phyloP scores from a whole-genome alignment of 73 alveolate species.

The Urostyla sp. region DNA sequence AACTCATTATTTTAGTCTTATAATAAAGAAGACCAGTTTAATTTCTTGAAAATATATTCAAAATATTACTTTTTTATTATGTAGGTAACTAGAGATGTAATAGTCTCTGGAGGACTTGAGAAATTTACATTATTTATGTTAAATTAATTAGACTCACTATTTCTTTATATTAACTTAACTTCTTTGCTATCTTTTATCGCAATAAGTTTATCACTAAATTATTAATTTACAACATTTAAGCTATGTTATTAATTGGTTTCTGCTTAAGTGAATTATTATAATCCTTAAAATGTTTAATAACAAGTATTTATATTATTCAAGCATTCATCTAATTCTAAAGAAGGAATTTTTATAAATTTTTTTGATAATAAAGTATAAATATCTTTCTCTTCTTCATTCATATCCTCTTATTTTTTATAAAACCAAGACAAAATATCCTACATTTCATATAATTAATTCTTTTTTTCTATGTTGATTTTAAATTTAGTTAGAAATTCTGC shows the following conservation, averaged over 20 bases:
- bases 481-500: too few species aligned
- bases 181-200: background rate
- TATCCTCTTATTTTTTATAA: background rate
- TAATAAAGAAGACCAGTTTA: slow-evolving; percentile 30
- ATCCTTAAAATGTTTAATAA: too few species aligned
- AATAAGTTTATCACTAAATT: slow-evolving; percentile 14
- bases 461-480: background rate
- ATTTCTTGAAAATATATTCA: background rate
- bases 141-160: background rate
- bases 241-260: background rate
- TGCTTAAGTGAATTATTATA: too few species aligned
- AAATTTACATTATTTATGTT: background rate
- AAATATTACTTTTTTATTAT: background rate
- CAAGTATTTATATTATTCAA: too few species aligned
- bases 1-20: slow-evolving; percentile 1
- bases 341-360: too few species aligned
- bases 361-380: background rate
- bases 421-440: slow-evolving; percentile 10
- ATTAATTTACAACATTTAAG: background rate
- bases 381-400: background rate
- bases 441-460: background rate
- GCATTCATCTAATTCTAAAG: too few species aligned
- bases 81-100: background rate
- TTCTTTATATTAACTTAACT: slow-evolving; percentile 1
- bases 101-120: background rate